Evolutionary conservation across 2,329 filamentous ascomycete species (phyloP).

Genomic region (Grosmannia serpens): DNA sequence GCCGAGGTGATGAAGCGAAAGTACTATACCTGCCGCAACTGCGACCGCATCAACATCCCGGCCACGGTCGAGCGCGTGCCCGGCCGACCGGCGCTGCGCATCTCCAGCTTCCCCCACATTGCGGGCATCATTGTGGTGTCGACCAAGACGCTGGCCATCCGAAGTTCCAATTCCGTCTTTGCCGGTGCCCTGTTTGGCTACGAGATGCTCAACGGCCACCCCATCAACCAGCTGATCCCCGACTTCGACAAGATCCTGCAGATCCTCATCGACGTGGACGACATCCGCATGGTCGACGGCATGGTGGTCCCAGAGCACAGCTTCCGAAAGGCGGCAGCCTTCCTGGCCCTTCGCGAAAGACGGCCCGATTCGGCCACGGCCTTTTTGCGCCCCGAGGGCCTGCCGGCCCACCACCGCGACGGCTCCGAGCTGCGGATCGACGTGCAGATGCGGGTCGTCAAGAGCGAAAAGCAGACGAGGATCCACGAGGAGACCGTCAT

Average conservation of each 20-base stretch:
- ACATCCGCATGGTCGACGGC: constrained; percentile 74
- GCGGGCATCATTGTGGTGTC: constrained; percentile 90
- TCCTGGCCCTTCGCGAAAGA: constrained; percentile 74
- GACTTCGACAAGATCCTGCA: constrained; percentile 75
- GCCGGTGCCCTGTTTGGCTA: constrained; percentile 86
- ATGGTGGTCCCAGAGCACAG: constrained; percentile 94
- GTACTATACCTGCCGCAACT: constrained; percentile 77
- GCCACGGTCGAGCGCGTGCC: constrained; percentile 66
- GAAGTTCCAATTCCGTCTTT: constrained; percentile 91
- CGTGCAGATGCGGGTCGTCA: constrained; percentile 91
- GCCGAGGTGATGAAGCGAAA: constrained; percentile 58
- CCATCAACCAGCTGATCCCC: constrained; percentile 71
- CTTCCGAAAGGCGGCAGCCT: constrained; percentile 77
- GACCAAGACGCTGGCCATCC: constrained; percentile 65
- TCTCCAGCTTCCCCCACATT: constrained; percentile 95
- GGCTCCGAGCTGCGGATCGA: constrained; percentile 89
- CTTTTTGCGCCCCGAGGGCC: constrained; percentile 73
- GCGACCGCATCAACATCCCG: constrained; percentile 69
- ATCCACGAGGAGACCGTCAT: constrained; percentile 53
- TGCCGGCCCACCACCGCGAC: constrained; percentile 79
- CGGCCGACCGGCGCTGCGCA: constrained; percentile 59
- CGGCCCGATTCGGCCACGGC: constrained; percentile 65
- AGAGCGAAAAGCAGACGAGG: constrained; percentile 62
- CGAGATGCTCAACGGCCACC: constrained; percentile 67
- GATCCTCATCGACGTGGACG: constrained; percentile 77